Evolutionary conservation across 2,329 filamentous ascomycete species (phyloP).

Genomic region (Phialophora verrucosa): DNA sequence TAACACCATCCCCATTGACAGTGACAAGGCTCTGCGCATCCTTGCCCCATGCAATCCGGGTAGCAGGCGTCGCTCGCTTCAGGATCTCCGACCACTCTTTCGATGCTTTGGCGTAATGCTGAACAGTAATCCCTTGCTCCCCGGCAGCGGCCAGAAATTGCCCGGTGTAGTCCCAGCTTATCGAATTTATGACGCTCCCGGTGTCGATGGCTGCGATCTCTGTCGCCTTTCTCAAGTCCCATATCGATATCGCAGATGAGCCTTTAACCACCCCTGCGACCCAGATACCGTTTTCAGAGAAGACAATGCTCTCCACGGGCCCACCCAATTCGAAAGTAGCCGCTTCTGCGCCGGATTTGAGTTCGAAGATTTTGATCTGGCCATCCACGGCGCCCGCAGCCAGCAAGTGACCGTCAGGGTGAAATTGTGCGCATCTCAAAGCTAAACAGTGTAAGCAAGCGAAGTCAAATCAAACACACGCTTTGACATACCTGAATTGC

Average conservation of each 20-base stretch:
- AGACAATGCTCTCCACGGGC: conserved; percentile 76
- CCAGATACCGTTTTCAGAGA: conserved; percentile 98
- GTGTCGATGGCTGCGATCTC: conserved; percentile 85
- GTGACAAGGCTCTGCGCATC: conserved; percentile 75
- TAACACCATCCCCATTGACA: conserved; percentile 73
- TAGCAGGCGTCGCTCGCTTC: conserved; percentile 73
- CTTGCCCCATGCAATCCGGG: conserved; percentile 77
- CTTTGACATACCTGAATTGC: conserved; percentile 71
- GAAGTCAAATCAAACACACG: neutral
- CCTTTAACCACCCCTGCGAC: conserved; percentile 81
- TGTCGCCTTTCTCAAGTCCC: conserved; percentile 86
- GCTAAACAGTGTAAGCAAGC: conserved; percentile 54
- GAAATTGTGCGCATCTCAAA: conserved; percentile 80
- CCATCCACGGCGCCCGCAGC: conserved; percentile 80
- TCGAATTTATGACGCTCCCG: conserved; percentile 71
- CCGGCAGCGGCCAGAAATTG: conserved; percentile 88
- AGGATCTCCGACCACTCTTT: conserved; percentile 91
- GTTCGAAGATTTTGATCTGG: conserved; percentile 86
- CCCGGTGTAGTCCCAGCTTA: conserved; percentile 93
- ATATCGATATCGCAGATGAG: conserved; percentile 80
- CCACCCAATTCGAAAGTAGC: conserved; percentile 70
- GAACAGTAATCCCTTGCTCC: conserved; percentile 79
- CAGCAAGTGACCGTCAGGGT: conserved; percentile 94
- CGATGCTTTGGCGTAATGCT: conserved; percentile 83
- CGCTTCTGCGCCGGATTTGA: conserved; percentile 76